A percentile compares a stretch with the other conserved stretches of the same genome.
Conservation (phyloP, 1,284 basidiomycete genomes). For the Marasmius sp. region DNA sequence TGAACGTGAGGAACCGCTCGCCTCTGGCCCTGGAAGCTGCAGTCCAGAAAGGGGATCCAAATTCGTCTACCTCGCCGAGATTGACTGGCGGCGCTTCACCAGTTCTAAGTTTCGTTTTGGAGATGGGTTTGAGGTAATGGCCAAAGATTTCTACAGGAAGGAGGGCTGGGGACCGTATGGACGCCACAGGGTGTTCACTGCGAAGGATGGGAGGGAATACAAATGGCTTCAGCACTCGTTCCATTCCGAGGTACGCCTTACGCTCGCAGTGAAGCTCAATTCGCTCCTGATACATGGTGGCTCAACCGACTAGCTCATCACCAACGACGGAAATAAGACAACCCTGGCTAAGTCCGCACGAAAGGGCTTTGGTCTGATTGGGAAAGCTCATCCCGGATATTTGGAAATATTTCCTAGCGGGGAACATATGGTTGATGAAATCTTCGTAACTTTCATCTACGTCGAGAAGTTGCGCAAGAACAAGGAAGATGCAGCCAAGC, state of each 20-base stretch:
- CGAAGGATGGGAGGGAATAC: not conserved
- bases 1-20: not conserved
- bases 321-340: not conserved
- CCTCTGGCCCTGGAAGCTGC: not conserved
- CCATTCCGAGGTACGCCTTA: not conserved
- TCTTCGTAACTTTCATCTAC: not conserved
- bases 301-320: not conserved
- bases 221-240: not conserved
- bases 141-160: constrained; percentile 9
- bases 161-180: constrained; percentile 7
- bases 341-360: not conserved
- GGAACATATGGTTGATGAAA: not conserved
- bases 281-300: not conserved
- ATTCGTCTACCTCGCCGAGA: constrained; percentile 11
- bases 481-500: not conserved
- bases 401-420: not conserved
- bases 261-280: not conserved
- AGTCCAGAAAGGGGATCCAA: not conserved
- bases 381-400: not conserved
- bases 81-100: constrained; percentile 7
- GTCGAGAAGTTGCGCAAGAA: not conserved
- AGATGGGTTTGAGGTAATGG: constrained; percentile 6
- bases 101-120: constrained; percentile 8
- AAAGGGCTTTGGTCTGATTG: not conserved
- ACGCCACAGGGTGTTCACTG: not conserved